phyloP scores from a whole-genome alignment of 2,329 filamentous ascomycete genomes.

The Aspergillus sp. region DNA sequence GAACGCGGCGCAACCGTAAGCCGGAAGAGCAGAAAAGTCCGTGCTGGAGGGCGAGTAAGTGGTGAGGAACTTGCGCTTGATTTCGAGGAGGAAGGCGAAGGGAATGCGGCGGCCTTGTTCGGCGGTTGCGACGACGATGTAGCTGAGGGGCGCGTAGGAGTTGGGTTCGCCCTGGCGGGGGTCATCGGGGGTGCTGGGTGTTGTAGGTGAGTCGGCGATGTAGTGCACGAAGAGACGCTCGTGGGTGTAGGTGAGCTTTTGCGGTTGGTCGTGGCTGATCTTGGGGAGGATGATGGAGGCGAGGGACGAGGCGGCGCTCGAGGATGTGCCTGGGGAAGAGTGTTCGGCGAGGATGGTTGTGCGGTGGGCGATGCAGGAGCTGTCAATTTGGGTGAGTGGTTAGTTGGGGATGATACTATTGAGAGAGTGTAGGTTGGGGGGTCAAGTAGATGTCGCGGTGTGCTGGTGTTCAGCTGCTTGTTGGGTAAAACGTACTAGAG shows the following conservation, averaged over 20 bases:
- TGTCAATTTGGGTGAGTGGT: constrained; percentile 39
- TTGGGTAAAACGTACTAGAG: constrained; percentile 64
- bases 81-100: constrained; percentile 88
- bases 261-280: constrained; percentile 74
- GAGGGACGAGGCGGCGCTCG: constrained; percentile 83
- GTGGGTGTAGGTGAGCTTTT: constrained; percentile 94
- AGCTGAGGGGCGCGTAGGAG: constrained; percentile 80
- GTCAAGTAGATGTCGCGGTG: background rate
- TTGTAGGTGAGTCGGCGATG: constrained; percentile 78
- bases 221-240: constrained; percentile 93
- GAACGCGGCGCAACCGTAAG: constrained; percentile 88
- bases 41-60: constrained; percentile 66
- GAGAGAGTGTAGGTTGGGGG: background rate
- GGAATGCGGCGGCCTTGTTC: constrained; percentile 82
- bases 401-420: background rate
- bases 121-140: constrained; percentile 82
- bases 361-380: constrained; percentile 91
- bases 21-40: constrained; percentile 75
- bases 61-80: constrained; percentile 81
- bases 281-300: constrained; percentile 94
- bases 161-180: constrained; percentile 44
- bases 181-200: constrained; percentile 41
- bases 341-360: constrained; percentile 92
- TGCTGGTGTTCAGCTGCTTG: background rate
- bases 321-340: constrained; percentile 78